Base-by-base conservation (phyloP, 2,329 filamentous ascomycete genomes). In the Amphichorda felina region DNA sequence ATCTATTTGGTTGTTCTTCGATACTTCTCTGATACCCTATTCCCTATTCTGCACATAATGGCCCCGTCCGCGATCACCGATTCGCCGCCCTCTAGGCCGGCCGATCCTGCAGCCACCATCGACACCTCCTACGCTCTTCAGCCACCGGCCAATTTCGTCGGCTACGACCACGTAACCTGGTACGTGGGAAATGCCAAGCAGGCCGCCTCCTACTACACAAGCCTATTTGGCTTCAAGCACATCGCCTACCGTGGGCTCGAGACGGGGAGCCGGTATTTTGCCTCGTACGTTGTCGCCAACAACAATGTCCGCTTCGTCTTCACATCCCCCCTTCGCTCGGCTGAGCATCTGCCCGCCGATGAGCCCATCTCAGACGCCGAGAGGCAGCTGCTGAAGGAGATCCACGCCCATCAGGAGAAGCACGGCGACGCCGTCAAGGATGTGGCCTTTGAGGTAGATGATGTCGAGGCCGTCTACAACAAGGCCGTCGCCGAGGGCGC, bases 181-280 rank as follows among this genome's bases (percentile, higher is more conserved):
- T 94, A 86, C 66, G 89, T 95, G 21, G 87, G 88, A 54, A 96
- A 96, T 55, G 88, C 89, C 48, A 95, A 95, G 63, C 88, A 95
- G 66, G 85, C 87, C 3, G 88, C 88, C 27, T 73, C 81, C 11
- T 95, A 85, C 64, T 95, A 94, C 63, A 79, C 81, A 46, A 79
- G 75, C 9, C 82, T 87, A 45, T 87, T 95, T 66, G 88, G 86
- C 38, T 94, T 95, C 65, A 67, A 74, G 50, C 75, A 74, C 15
- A 60, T 94, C 38, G 89, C 89, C 42, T 94, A 94, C 59, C 73
- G 73, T 28, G 89, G 88, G 5, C 76, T 95, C 5, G 88, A 95
- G 59, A 95, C 88, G 1, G 86, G 86, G 42, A 85, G 75, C 43
- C 76, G 86, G 38, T 78, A 75, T 45, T 72, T 88, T 43, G 83